phyloP scores from a whole-genome alignment of 1,139 yeast species.

The Pichia sp. region DNA sequence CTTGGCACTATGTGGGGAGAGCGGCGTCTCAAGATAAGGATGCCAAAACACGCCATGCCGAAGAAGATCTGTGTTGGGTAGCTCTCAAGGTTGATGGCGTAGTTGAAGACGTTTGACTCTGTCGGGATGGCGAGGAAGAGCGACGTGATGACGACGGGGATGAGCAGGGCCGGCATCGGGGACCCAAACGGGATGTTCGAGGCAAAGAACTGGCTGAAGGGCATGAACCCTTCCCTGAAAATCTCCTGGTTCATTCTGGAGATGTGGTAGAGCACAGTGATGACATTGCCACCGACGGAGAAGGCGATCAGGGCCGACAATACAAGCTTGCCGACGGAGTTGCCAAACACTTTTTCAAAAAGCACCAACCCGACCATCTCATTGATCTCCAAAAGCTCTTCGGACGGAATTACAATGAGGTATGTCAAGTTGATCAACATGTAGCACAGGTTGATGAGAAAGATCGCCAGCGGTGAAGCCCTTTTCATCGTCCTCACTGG shows the following conservation, averaged over 20 bases:
- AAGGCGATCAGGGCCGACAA: conserved; percentile 51
- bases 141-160: conserved; percentile 33
- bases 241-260: conserved; percentile 59
- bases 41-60: conserved; percentile 46
- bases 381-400: conserved; percentile 45
- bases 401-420: conserved; percentile 49
- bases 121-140: conserved; percentile 33
- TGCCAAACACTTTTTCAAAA: conserved; percentile 53
- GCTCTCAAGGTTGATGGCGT: conserved; percentile 52
- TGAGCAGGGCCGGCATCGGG: conserved; percentile 42
- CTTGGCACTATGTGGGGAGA: conserved; percentile 47
- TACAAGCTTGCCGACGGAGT: conserved; percentile 44
- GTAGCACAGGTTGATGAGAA: conserved; percentile 45
- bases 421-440: conserved; percentile 50
- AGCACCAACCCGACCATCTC: conserved; percentile 53
- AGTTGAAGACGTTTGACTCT: conserved; percentile 42
- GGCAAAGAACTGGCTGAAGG: conserved; percentile 48
- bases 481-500: conserved; percentile 50
- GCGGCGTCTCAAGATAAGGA: conserved; percentile 41
- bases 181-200: conserved; percentile 56
- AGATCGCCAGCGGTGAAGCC: conserved; percentile 53
- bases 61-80: conserved; percentile 51
- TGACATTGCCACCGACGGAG: conserved; percentile 58
- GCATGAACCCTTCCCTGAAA: conserved; percentile 56
- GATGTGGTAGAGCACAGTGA: conserved; percentile 55